Evolutionary conservation across 1,139 yeast species (phyloP).

Genomic region (Candida sojae): DNA sequence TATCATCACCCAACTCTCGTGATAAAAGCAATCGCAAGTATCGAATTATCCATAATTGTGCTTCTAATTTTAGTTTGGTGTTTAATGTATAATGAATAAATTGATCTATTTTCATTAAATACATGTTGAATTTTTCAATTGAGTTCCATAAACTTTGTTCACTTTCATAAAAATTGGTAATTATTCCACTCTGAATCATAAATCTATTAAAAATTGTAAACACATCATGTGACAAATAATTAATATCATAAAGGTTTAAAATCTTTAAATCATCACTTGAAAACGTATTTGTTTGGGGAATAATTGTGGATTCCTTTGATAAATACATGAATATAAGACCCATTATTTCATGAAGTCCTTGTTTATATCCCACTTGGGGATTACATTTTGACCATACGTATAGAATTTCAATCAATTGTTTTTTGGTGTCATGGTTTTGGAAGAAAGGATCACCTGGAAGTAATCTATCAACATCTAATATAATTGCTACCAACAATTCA

Average conservation of each 20-base stretch:
- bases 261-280: constrained; percentile 37
- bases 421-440: constrained; percentile 31
- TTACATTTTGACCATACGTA: constrained; percentile 58
- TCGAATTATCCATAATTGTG: constrained; percentile 68
- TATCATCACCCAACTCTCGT: constrained; percentile 56
- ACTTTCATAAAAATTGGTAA: constrained; percentile 42
- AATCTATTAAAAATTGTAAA: constrained; percentile 48
- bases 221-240: constrained; percentile 46
- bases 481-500: constrained; percentile 46
- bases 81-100: constrained; percentile 44
- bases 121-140: constrained; percentile 48
- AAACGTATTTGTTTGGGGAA: constrained; percentile 36
- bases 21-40: constrained; percentile 60
- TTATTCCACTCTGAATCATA: constrained; percentile 38
- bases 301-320: constrained; percentile 38
- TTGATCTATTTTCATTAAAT: constrained; percentile 51
- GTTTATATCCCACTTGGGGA: constrained; percentile 59
- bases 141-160: constrained; percentile 43
- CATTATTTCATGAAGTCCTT: constrained; percentile 69
- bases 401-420: constrained; percentile 51
- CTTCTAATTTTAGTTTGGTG: constrained; percentile 53
- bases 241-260: constrained; percentile 37
- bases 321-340: constrained; percentile 59
- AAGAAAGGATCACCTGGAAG: constrained; percentile 62
- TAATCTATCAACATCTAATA: constrained; percentile 62